phyloP scores from a whole-genome alignment of 2,329 filamentous ascomycete genomes.

The Claviceps monticola region DNA sequence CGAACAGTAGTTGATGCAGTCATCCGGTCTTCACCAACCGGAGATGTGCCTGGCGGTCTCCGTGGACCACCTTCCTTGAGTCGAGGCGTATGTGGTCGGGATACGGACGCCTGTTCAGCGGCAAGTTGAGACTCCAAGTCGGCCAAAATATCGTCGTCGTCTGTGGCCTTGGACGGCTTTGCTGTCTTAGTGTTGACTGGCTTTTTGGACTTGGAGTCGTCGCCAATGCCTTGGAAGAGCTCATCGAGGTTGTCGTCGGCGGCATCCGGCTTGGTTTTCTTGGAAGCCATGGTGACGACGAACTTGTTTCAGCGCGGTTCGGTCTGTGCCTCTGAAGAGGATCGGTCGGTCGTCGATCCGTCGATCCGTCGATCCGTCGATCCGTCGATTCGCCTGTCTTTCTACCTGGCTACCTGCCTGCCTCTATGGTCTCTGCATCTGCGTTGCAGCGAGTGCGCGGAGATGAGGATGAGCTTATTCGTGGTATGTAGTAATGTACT shows the following conservation, averaged over 20 bases:
- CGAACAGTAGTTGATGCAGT: slow-evolving; percentile 26
- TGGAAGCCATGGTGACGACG: slow-evolving; percentile 41
- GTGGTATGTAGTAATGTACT: background rate
- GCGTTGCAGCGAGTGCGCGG: background rate
- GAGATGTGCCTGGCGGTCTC: slow-evolving; percentile 34
- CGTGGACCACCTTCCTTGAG: slow-evolving; percentile 37
- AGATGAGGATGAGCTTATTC: background rate
- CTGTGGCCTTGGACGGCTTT: slow-evolving; percentile 34
- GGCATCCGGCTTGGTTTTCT: slow-evolving; percentile 40
- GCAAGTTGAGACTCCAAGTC: slow-evolving; percentile 67
- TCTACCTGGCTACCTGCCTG: background rate
- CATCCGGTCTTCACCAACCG: slow-evolving; percentile 50
- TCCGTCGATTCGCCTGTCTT: background rate
- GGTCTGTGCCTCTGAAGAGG: slow-evolving; percentile 43
- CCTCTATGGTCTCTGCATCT: background rate
- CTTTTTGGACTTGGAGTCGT: slow-evolving; percentile 38
- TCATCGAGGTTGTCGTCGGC: slow-evolving; percentile 51
- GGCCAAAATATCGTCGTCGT: slow-evolving; percentile 65
- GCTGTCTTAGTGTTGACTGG: slow-evolving; percentile 24
- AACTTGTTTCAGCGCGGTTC: slow-evolving; percentile 32
- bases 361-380: background rate
- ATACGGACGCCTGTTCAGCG: slow-evolving; percentile 50
- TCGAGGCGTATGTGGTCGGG: slow-evolving; percentile 73
- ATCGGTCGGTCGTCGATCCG: background rate
- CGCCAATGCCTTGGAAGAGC: slow-evolving; percentile 48